Percentiles rank a stretch among this genome's conserved stretches.
These are phyloP conservation scores for Chalaropsis thielavioides DNA, from an alignment of 2,329 filamentous ascomycete species.

Conservation along the genomic window DNA sequence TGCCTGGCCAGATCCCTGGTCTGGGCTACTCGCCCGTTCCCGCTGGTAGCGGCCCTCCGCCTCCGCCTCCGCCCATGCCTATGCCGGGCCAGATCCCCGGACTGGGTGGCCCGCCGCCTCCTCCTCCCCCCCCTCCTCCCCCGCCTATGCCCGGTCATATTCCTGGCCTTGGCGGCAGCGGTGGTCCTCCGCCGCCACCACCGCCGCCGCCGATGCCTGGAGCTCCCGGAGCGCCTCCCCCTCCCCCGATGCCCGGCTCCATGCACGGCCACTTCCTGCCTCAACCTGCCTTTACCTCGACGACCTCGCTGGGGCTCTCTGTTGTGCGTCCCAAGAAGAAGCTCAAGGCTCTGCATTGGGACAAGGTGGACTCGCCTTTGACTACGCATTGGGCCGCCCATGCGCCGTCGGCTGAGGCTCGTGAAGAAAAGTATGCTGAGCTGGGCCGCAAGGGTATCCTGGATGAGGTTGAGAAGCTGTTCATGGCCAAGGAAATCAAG, in stretches of 20 bases:
- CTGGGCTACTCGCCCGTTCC: conserved; percentile 39
- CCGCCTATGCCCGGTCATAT: conserved; percentile 25
- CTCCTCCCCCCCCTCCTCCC: conserved; percentile 26
- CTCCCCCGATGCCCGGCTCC: conserved; percentile 51
- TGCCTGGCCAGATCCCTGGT: conserved; percentile 25
- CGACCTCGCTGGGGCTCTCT: conserved; percentile 51
- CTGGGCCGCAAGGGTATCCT: conserved; percentile 87
- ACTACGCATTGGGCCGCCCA: conserved; percentile 88
- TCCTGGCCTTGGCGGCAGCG: conserved; percentile 31
- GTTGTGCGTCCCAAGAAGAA: conserved; percentile 94
- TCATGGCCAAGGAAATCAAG: conserved; percentile 95
- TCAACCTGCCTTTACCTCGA: conserved; percentile 40
- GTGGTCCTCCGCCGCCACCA: conserved; percentile 26
- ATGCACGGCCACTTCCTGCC: conserved; percentile 65
- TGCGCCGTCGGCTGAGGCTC: conserved; percentile 69
- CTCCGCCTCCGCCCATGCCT: conserved; percentile 30
- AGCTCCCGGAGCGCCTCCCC: conserved; percentile 35
- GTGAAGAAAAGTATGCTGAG: conserved; percentile 92
- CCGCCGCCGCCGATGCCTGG: conserved; percentile 28
- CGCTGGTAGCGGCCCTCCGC: conserved; percentile 28
- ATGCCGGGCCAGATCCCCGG: conserved; percentile 18
- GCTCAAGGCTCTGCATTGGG: conserved; percentile 98
- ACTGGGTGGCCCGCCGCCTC: conserved; percentile 21
- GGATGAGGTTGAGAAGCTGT: conserved; percentile 93
- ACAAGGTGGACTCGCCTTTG: conserved; percentile 87